Base-by-base conservation (phyloP, 164 flowering plant species). In the Protea cynaroides region DNA sequence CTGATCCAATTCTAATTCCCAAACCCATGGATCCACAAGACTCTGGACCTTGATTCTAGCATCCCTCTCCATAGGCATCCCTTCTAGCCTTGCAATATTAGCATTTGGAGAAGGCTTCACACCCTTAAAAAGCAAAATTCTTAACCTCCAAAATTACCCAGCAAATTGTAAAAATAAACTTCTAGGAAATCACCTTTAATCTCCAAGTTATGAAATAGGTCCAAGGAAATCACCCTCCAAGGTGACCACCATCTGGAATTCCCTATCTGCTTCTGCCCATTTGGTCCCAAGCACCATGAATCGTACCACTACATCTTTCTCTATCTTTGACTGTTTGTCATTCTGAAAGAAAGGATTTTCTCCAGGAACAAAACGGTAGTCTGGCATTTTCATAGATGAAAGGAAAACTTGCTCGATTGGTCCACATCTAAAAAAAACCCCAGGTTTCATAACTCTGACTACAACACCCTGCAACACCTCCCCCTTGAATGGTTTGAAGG, bases 401-500 rank as follows among this genome's bases (percentile, higher is more conserved):
- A 90, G 83, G 58, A 76, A 88, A 0, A 82, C 57, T 19, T 78
- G 82, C 23, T 85, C 85, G 0, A 83, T 49, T 2, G 98, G 96
- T 2, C 98, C 96, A 63, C 86, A 83, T 56, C 72, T 80, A 69
- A 89, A 34, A 72, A 92, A 78, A 10, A 84, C 87, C 4, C 96
- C 96, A 36, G 79, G 90, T 74, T 85, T 90, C 69, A 84, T 52
- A 1, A 90, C 73, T 66, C 63, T 78, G 81, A 80, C 77, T 0
- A 83, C 90, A 10, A 67, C 75, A 7, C 89, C 98, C 34, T 78
- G 76, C 47, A 88, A 25, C 9, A 89, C 60, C 74, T 92, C 97
- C 38, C 90, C 97, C 43, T 59, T 68, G 71, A 87, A 78, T 8
- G 86, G 71, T 69, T 83, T 86, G 82, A 87, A 89, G 34, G 89